Evolutionary conservation across 306 rosid species (phyloP), one percentile per base, ranked within the genome.

Genomic region (Acmispon strigosus): DNA sequence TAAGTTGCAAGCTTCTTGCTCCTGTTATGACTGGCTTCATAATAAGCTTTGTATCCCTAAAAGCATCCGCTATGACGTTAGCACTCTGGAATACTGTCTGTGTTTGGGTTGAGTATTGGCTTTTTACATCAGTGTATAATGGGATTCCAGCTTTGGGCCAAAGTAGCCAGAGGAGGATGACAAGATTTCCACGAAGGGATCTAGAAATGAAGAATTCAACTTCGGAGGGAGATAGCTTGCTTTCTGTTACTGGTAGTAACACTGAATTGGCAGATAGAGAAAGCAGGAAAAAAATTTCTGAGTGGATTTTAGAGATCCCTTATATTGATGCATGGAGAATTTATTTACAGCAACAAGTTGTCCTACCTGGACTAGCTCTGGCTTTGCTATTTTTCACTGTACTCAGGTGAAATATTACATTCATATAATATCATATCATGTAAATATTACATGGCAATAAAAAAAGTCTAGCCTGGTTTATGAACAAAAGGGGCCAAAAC

Each of bases 81-180:
- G 90, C 96, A 16, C 63, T 89, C 13, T 90, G 97, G 98, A 94
- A 84, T 74, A 63, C 71, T 1, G 54, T 80, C 57, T 84, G 92
- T 5, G 81, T 94, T 76, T 87, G 94, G 96, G 70, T 84, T 57
- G 98, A 88, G 79, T 94, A 90, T 70, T 83, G 96, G 97, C 92
- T 90, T 64, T 89, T 94, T 32, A 84, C 49, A 29, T 93, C 94
- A 60, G 97, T 84, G 14, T 93, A 85, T 66, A 76, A 80, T 11
- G 98, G 96, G 58, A 85, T 88, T 74, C 97, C 94, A 2, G 89
- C 85, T 72, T 84, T 90, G 70, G 70, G 67, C 5, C 78, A 80
- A 80, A 90, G 90, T 68, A 86, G 74, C 75, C 80, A 54, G 7
- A 86, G 87, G 71, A 87, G 83, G 77, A 54, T 58, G 54, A 80